Conservation (phyloP, 495 filamentous ascomycete genomes). For the Penicillium chermesinum region DNA sequence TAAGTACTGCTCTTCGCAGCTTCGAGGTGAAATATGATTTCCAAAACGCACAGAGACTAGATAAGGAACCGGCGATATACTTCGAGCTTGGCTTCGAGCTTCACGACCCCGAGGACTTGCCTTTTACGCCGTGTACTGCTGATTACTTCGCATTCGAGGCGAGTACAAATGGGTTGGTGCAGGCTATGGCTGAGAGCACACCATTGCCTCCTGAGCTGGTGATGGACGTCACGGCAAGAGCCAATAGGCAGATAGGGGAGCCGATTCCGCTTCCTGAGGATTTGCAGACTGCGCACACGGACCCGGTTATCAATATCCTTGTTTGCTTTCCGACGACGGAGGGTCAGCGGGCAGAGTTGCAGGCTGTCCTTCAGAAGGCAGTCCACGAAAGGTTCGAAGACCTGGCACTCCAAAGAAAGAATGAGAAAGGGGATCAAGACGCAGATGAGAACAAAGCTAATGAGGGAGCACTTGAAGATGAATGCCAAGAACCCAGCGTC, state of each 20-base stretch:
- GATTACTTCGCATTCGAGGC: background rate
- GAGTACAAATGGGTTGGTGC: background rate
- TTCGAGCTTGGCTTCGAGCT: conserved; percentile 7
- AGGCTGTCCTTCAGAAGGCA: background rate
- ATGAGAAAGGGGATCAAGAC: background rate
- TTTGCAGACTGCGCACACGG: background rate
- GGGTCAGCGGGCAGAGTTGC: background rate
- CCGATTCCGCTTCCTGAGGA: background rate
- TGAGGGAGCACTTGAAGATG: too few species aligned
- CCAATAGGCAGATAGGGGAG: background rate
- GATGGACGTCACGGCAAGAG: background rate
- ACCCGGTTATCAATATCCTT: conserved; percentile 3
- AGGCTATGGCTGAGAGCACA: too few species aligned
- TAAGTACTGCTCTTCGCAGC: background rate
- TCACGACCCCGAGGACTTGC: conserved; percentile 8
- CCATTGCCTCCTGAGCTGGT: background rate
- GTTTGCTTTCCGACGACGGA: conserved; percentile 5
- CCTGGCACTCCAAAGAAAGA: background rate
- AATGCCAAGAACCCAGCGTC: background rate
- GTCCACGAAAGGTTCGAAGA: background rate
- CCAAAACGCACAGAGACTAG: background rate
- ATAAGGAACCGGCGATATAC: background rate
- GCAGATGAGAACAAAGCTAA: background rate
- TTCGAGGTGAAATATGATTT: background rate
- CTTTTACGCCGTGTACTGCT: background rate